phyloP scores from a whole-genome alignment of 2,329 filamentous ascomycete genomes.

The Anthostomella pinea region DNA sequence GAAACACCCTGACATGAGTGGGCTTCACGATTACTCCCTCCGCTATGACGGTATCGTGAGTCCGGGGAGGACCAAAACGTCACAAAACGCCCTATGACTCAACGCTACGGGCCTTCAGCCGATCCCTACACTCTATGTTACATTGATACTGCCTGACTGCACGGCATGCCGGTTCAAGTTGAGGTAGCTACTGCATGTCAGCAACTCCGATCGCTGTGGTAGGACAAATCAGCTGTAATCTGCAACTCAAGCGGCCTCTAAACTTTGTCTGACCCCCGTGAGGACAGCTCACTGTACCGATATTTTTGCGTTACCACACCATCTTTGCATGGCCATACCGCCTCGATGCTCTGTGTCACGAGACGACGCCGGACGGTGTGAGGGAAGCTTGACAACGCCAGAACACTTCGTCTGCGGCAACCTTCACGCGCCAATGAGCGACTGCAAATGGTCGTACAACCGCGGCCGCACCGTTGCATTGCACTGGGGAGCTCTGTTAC shows the following conservation, averaged over 20 bases:
- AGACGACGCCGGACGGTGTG: conserved; percentile 11
- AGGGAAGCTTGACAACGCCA: conserved; percentile 13
- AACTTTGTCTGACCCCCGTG: conserved; percentile 10
- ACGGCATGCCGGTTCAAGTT: conserved; percentile 7
- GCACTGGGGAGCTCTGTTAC: too few relatives aligned
- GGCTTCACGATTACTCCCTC: conserved; percentile 11
- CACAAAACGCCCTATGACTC: not conserved
- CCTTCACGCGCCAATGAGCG: not conserved
- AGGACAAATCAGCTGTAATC: too few relatives aligned
- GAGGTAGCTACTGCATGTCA: conserved; percentile 16
- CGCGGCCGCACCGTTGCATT: not conserved
- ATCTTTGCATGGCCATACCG: conserved; percentile 10
- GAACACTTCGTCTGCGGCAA: not conserved
- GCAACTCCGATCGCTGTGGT: conserved; percentile 5
- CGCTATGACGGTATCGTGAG: conserved; percentile 4
- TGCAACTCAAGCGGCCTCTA: not conserved
- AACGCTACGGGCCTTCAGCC: not conserved
- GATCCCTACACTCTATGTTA: conserved; percentile 5
- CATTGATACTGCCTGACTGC: conserved; percentile 5
- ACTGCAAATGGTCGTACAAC: conserved; percentile 3
- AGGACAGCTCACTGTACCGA: conserved; percentile 8
- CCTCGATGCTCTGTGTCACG: conserved; percentile 15
- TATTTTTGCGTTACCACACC: conserved; percentile 6
- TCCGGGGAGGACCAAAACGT: not conserved
- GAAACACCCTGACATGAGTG: too few relatives aligned